Evolutionary conservation across 129 eudicot genomes (phyloP).

Genomic region (Tagetes patula): DNA sequence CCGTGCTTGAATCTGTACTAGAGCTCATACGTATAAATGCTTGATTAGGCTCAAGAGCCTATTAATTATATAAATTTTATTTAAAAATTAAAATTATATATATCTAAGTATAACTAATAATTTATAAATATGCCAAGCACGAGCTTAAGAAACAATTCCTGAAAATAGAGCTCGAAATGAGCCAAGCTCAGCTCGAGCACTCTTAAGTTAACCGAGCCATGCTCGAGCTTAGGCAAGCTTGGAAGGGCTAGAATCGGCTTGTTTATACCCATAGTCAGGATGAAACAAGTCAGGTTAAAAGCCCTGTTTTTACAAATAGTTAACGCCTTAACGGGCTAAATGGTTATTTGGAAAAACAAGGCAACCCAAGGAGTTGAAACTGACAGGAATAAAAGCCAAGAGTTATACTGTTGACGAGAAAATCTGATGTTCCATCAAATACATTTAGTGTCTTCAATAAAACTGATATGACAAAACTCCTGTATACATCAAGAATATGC

Average conservation of each 20-base stretch:
- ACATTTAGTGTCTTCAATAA: constrained; percentile 80
- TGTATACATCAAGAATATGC: constrained; percentile 26
- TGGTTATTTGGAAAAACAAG: background rate
- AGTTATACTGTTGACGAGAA: constrained; percentile 38
- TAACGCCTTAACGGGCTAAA: background rate
- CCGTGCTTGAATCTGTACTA: too few relatives aligned
- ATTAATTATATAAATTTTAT: too few relatives aligned
- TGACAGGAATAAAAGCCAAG: background rate
- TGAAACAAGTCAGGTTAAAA: background rate
- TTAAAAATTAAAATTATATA: too few relatives aligned
- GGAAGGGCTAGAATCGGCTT: background rate
- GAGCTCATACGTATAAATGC: too few relatives aligned
- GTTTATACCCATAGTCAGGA: background rate
- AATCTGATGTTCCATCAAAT: constrained; percentile 73
- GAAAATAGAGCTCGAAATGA: too few relatives aligned
- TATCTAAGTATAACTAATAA: too few relatives aligned
- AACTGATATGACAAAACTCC: constrained; percentile 69
- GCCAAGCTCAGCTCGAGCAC: too few relatives aligned
- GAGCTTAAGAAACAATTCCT: too few relatives aligned
- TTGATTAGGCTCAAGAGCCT: too few relatives aligned
- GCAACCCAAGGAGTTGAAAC: background rate
- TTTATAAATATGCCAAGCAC: too few relatives aligned
- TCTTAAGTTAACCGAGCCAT: too few relatives aligned
- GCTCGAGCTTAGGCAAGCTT: too few relatives aligned
- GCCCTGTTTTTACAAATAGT: background rate